These are phyloP conservation scores for Tetrahymena thermophila DNA, from an alignment of 73 alveolate species.

Conservation along the genomic window DNA sequence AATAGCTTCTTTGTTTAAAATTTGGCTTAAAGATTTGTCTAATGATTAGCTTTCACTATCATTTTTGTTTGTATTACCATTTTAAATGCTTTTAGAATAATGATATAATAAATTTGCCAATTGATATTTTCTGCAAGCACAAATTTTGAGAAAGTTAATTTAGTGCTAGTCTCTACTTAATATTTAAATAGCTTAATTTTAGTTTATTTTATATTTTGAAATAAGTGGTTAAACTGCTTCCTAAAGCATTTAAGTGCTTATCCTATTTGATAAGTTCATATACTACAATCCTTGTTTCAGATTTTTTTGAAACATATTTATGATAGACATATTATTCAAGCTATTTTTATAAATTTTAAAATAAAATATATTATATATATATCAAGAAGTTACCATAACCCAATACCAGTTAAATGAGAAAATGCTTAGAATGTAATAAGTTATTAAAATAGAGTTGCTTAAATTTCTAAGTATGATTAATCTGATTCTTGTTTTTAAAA, in stretches of 20 bases:
- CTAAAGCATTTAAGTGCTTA: not conserved
- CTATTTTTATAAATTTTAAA: not conserved
- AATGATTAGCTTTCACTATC: not conserved
- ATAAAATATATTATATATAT: too few relatives aligned
- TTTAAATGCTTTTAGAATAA: not conserved
- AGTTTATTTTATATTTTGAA: not conserved
- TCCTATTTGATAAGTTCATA: not conserved
- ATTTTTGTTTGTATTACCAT: not conserved
- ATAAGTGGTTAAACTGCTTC: not conserved
- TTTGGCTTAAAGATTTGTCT: too few relatives aligned
- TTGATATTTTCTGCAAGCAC: not conserved
- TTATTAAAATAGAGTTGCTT: not conserved
- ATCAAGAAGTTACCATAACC: not conserved
- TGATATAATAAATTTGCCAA: not conserved
- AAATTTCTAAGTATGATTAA: not conserved
- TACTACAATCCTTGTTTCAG: not conserved
- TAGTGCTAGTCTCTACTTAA: not conserved
- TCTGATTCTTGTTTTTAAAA: not conserved
- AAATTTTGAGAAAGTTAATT: not conserved
- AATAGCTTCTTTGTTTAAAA: not conserved
- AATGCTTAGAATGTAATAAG: not conserved
- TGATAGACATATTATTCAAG: not conserved
- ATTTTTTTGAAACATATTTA: not conserved
- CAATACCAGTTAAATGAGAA: not conserved
- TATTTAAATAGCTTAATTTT: not conserved